Base-by-base conservation (phyloP, 768 basidiomycete genomes). In the Crucibulum laeve region DNA sequence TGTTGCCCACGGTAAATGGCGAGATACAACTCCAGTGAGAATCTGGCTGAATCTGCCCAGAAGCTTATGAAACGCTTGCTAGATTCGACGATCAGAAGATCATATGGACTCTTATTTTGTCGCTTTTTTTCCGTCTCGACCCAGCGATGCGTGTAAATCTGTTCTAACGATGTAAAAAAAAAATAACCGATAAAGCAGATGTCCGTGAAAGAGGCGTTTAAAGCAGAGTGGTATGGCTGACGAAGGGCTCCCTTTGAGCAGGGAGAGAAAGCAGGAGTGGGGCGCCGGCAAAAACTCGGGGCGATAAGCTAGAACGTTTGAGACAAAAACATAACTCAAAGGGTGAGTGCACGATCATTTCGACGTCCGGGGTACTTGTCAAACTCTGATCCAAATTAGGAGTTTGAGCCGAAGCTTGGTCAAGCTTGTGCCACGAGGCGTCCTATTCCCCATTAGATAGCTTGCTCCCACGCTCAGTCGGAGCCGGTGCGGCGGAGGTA, bases 1-100 rank as follows among this genome's bases (percentile, higher is more conserved):
- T 59, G 10, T 62, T 66, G 67, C 63, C 65, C 71, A 75, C 70
- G 70, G 62, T 55, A 59, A 53, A 60, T 55, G 53, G 52, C 47
- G 28, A 30, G n/a, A 30, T n/a, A n/a, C 35, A 45, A 55, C 48
- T 49, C 44, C 43, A 52, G 48, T 55, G 52, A 58, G 52, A 61
- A 54, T n/a, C n/a, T n/a, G n/a, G n/a, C n/a, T n/a, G n/a, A n/a
- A n/a, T n/a, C n/a, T n/a, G n/a, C n/a, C n/a, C n/a, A n/a, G 45
- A 46, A 54, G 50, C 50, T 62, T 59, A 60, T 58, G 59, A 57
- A 59, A 60, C 53, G 50, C 54, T 51, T 55, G 44, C 43, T 52
- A 39, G 57, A 59, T 62, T 60, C 52, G 58, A 59, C 61, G 57
- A 67, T 63, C 63, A 66, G 60, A 66, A 64, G 59, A 62, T 65